Base-by-base conservation (phyloP, 1,139 yeast species). In the Taphrina sp. region DNA sequence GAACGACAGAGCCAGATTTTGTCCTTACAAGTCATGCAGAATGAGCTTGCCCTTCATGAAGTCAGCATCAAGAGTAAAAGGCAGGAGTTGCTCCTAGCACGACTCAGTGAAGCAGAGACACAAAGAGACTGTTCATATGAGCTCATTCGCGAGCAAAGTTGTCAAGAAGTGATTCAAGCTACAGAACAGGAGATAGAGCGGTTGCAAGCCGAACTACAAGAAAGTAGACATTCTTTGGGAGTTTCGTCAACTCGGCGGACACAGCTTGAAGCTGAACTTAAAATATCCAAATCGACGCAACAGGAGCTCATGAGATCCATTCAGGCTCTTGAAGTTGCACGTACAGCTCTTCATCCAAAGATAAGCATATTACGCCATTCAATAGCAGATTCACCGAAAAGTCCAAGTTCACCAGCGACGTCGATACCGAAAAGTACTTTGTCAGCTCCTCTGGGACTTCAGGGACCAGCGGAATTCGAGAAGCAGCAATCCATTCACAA, bases 141-240 rank as follows among this genome's bases (percentile, higher is more conserved):
- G 10, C 22, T 20, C 28, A 31, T 43, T n/a, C 47, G 37, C 7
- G 24, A 31, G 5, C 17, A 20, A 16, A 38, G 31, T 12, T 43
- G 29, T 33, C 26, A 10, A 22, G 38, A 43, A 2, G 5, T 14
- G 16, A 22, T 33, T 17, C 16, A 22, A 19, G 22, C 16, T 16
- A 12, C 34, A 17, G 39, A 42, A 24, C n/a, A 20, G 12, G 56
- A 19, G 24, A 43, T 52, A 16, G n/a, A 8, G 16, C 41, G 41
- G 24, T 24, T 36, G 16, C 42, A 42, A 36, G 36, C 26, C 19
- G 39, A 49, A 26, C 37, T 26, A 28, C 20, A n/a, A n/a, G 28
- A 49, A 23, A 31, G 14, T 22, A 38, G 4, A 45, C 28, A 28
- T 16, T 24, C n/a, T 26, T 36, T 49, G 10, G 14, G 12, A 5